phyloP scores from a whole-genome alignment of 345 rosid species.

The Conringia planisiliqua region DNA sequence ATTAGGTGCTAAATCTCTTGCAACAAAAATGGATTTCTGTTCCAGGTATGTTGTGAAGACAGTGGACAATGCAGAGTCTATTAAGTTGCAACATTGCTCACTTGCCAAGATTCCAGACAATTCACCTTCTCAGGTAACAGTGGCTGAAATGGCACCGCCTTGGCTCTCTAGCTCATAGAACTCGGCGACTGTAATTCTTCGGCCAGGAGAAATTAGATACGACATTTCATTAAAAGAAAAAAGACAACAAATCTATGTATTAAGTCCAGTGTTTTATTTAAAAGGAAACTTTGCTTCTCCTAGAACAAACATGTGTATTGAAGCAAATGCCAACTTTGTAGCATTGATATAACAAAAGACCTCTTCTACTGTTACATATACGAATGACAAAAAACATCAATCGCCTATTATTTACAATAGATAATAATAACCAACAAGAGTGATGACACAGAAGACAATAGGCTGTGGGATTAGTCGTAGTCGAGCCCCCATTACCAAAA shows the following conservation, averaged over 20 bases:
- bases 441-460: constrained; percentile 3
- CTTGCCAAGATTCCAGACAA: constrained; percentile 64
- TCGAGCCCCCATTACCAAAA: neutral
- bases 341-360: neutral
- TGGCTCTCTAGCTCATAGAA: constrained; percentile 50
- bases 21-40: neutral
- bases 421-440: constrained; percentile 18
- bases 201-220: constrained; percentile 8
- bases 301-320: neutral
- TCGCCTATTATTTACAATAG: constrained; percentile 29
- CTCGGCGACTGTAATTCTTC: neutral
- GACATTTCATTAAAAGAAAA: neutral
- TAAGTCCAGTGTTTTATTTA: neutral
- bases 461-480: neutral
- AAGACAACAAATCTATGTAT: neutral
- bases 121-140: constrained; percentile 38
- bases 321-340: constrained; percentile 10
- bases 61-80: constrained; percentile 85
- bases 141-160: constrained; percentile 53
- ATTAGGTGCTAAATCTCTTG: constrained; percentile 1
- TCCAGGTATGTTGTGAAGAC: constrained; percentile 93
- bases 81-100: constrained; percentile 85
- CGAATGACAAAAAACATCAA: constrained; percentile 18
- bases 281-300: neutral
- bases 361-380: constrained; percentile 27